Evolutionary conservation across 2,329 filamentous ascomycete species (phyloP), one percentile per base, ranked within the genome.

Genomic region (Calonectria multiphialidica): DNA sequence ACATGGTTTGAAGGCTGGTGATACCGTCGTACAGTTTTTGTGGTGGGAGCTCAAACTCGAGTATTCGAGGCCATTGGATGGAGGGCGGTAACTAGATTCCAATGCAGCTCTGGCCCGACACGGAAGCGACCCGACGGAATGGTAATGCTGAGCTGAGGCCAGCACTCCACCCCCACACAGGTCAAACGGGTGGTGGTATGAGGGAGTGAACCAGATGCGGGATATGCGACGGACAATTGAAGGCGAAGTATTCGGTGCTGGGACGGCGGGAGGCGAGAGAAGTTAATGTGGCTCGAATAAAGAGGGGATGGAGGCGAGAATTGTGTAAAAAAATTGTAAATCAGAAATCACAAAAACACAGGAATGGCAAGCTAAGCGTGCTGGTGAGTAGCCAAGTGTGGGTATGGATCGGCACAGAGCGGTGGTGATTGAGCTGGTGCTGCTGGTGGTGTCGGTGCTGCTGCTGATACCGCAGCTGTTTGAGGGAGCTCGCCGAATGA

Each of bases 141-240:
- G 70, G 69, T 62, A 53, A 66, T 40, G 71, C 68, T 66, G 72
- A 77, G 73, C 68, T 65, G 73, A 77, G 73, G 69, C 70, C 70
- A 68, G 63, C 69, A 53, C 65, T 75, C 71, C 74, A 71, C 71
- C 66, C 74, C 70, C 72, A 75, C 70, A 68, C 49, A 21, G 37
- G 25, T 37, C 28, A 63, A 67, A 55, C 59, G 13, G 57, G 50
- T 70, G 57, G 50, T 70, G 59, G 55, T 66, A 50, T 50, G 69
- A 68, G 40, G 57, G 42, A 70, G 45, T 45, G 55, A 57, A 30
- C 63, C 53, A 33, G 49, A 49, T 69, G 66, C 66, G 47, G 65
- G 57, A 65, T 65, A 64, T 64, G 67, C 35, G 37, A 64, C 21
- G 40, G 21, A 37, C 33, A 21, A 40, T 15, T 50, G 42, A 59